A percentile compares a stretch with the other conserved stretches of the same genome.
Conservation (phyloP, 768 basidiomycete species). For the Cystobasidium onofrii region DNA sequence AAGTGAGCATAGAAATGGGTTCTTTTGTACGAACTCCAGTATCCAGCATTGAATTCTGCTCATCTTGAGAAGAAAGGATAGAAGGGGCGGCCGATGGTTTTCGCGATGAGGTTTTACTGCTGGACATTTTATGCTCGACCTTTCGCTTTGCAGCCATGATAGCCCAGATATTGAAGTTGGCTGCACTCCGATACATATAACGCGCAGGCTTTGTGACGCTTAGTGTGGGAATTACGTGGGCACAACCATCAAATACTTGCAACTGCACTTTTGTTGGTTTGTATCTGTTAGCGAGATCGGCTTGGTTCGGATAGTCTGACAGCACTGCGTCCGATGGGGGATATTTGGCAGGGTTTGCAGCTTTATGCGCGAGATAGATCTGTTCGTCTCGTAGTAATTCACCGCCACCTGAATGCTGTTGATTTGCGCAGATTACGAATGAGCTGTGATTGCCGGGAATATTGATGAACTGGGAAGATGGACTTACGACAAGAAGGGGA, state of each 20-base stretch:
- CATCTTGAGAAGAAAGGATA: neutral
- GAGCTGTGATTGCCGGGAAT: too few relatives aligned
- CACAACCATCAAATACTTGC: slow-evolving; percentile 39
- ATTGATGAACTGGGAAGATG: slow-evolving; percentile 5
- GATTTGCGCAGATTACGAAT: neutral
- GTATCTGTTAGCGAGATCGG: slow-evolving; percentile 25
- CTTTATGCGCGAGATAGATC: slow-evolving; percentile 79
- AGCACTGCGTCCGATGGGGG: slow-evolving; percentile 56
- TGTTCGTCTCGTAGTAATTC: slow-evolving; percentile 90
- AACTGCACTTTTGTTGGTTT: slow-evolving; percentile 41
- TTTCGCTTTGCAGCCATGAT: slow-evolving; percentile 40
- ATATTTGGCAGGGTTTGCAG: slow-evolving; percentile 69
- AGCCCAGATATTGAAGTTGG: slow-evolving; percentile 46
- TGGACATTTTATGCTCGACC: neutral
- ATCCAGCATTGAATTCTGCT: neutral
- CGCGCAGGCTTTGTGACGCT: slow-evolving; percentile 44
- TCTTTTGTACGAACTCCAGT: neutral
- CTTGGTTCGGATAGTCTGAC: slow-evolving; percentile 46
- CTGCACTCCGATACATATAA: slow-evolving; percentile 47
- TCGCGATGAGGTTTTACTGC: neutral
- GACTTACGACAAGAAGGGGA: slow-evolving; percentile 67
- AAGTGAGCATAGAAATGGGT: neutral
- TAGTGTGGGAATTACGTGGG: slow-evolving; percentile 41
- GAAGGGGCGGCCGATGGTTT: neutral
- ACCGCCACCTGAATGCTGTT: slow-evolving; percentile 57